Evolutionary conservation across 2,329 filamentous ascomycete genomes (phyloP), one percentile per base, ranked within the genome.

Genomic region (Fusarium ambrosium): DNA sequence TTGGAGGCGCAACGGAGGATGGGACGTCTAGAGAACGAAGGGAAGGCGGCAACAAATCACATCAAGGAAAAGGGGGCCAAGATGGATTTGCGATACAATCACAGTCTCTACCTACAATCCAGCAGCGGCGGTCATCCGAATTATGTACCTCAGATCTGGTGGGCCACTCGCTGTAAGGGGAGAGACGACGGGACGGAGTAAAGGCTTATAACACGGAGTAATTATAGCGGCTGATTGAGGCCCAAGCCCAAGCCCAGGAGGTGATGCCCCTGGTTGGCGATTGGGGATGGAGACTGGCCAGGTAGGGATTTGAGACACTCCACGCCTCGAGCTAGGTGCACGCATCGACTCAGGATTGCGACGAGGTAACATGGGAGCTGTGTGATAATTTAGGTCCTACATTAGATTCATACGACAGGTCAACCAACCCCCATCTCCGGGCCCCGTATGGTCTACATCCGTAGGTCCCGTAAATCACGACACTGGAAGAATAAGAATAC

Each of bases 131-230:
- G 45, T 34, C 56, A 72, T 58, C 65, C 61, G 73, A 73, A 74
- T 75, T 73, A 73, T 74, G 72, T 73, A 74, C 72, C 58, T 70
- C 69, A 45, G 66, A 67, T 73, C 66, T 41, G 56, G 72, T 75
- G 72, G 72, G 63, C 72, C 72, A 63, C 68, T 73, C 60, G 48
- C 66, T 48, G 37, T 68, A 73, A 68, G 58, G 69, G 66, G 69
- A 75, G 59, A 41, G 18, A 32, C 9, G 18, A 53, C 27, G 18
- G 48, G 48, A 69, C 53, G 51, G 67, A 70, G 61, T 29, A 68
- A 53, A 68, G 48, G 69, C 55, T 59, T 62, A 63, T 64, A 73
- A 73, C 56, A 71, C 66, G 66, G 72, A 75, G 72, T 66, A 68
- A 75, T 71, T 71, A 68, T 73, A 59, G 66, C 61, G 61, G 53